Conservation (phyloP, 2,329 filamentous ascomycete species). For the Diplocarpon rosae region DNA sequence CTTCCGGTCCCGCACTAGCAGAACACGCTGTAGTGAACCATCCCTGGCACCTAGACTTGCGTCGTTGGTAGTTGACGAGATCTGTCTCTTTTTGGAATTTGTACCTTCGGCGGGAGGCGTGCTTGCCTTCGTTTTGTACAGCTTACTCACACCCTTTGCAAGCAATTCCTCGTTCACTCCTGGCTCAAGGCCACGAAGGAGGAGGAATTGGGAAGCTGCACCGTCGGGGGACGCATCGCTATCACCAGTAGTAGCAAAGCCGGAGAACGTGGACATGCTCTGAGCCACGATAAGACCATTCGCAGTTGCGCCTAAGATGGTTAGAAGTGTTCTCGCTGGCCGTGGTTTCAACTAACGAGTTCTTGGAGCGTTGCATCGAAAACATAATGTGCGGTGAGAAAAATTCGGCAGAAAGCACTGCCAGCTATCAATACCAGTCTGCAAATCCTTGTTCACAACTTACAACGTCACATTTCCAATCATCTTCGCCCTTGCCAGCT, state of each 20-base stretch:
- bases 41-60: conserved; percentile 52
- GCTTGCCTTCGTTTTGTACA: conserved; percentile 48
- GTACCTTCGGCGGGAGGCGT: conserved; percentile 28
- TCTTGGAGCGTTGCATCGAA: conserved; percentile 44
- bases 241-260: conserved; percentile 39
- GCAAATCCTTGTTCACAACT: conserved; percentile 6
- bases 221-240: conserved; percentile 42
- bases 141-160: conserved; percentile 60
- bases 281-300: conserved; percentile 28
- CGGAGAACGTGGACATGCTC: conserved; percentile 30
- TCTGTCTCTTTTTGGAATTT: conserved; percentile 33
- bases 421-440: conserved; percentile 9
- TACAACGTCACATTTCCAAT: conserved; percentile 46
- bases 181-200: conserved; percentile 59
- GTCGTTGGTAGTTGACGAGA: conserved; percentile 41
- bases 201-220: conserved; percentile 56
- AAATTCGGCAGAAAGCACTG: conserved; percentile 48
- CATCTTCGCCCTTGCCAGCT: conserved; percentile 36
- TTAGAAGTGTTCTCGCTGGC: conserved; percentile 17
- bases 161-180: conserved; percentile 64
- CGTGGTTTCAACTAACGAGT: conserved; percentile 32
- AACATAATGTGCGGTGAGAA: conserved; percentile 43
- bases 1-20: conserved; percentile 62
- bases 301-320: conserved; percentile 23
- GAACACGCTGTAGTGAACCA: conserved; percentile 64